Percentiles rank a stretch among this genome's conserved stretches.
phyloP scores from a whole-genome alignment of 176 grass and related monocot species.

The Zea luxurians region DNA sequence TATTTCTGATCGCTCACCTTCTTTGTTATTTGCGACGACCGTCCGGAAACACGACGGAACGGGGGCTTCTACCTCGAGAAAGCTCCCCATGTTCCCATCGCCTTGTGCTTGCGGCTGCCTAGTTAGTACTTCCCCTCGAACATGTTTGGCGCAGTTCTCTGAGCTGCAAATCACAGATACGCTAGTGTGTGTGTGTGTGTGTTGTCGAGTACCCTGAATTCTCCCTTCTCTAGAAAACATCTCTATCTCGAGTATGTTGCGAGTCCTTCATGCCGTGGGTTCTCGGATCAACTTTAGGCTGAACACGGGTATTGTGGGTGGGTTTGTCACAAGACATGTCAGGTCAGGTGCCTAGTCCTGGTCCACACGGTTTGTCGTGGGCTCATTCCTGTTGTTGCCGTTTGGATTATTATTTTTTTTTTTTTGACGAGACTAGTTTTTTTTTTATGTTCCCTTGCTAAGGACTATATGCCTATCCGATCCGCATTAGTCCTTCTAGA shows the following conservation, averaged over 20 bases:
- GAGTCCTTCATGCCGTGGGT: neutral
- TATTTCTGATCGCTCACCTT: neutral
- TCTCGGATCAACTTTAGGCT: neutral
- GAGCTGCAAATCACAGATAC: no score
- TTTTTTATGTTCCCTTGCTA: neutral
- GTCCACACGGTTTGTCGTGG: neutral
- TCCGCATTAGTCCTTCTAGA: neutral
- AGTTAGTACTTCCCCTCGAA: neutral
- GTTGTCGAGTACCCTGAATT: no score
- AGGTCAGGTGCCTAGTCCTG: neutral
- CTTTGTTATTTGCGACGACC: neutral
- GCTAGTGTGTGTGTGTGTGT: no score
- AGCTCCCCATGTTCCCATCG: conserved; percentile 26
- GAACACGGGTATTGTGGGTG: neutral
- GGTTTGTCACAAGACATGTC: neutral
- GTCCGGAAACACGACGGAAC: neutral
- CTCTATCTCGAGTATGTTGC: neutral
- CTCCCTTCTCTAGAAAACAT: neutral
- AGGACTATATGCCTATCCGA: neutral
- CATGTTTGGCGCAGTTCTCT: neutral
- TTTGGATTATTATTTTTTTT: neutral
- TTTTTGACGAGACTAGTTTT: neutral
- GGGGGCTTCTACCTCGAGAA: neutral
- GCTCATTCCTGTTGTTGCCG: neutral
- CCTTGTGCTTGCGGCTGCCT: conserved; percentile 19